Evolutionary conservation across 2,329 filamentous ascomycete species (phyloP).

Genomic region (Trichoderma hamatum): DNA sequence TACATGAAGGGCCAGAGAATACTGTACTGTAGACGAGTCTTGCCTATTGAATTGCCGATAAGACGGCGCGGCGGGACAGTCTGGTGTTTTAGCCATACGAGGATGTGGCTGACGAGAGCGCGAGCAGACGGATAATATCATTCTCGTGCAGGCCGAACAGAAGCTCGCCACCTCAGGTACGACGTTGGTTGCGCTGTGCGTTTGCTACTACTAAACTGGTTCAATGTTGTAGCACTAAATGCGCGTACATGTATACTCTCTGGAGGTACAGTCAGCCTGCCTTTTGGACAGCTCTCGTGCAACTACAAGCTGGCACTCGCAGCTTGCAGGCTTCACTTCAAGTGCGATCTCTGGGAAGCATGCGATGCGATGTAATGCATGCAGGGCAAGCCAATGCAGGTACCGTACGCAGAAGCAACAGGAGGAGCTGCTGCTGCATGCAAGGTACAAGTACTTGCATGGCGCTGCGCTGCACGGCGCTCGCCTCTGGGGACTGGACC

Average conservation of each 20-base stretch:
- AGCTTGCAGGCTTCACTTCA: neutral
- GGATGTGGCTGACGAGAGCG: neutral
- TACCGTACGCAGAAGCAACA: neutral
- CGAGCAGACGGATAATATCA: neutral
- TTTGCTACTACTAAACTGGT: neutral
- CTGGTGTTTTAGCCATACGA: neutral
- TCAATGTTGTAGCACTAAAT: neutral
- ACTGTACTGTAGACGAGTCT: neutral
- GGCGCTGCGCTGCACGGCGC: neutral
- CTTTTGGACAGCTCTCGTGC: neutral
- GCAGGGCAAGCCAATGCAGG: neutral
- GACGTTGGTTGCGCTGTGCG: neutral
- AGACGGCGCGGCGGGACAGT: neutral
- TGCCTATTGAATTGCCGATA: slow-evolving; percentile 15
- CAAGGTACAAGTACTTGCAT: neutral
- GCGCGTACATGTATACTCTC: neutral
- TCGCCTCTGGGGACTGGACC: slow-evolving; percentile 4
- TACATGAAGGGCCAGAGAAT: neutral
- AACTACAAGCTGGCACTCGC: neutral
- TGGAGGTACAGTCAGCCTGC: too few relatives aligned
- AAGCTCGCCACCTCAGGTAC: neutral
- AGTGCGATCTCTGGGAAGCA: neutral
- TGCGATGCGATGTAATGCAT: neutral
- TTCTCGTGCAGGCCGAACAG: neutral
- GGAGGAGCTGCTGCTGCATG: neutral